phyloP scores from a whole-genome alignment of 352 stramenopile species.

The Phytophthora cryptogea region DNA sequence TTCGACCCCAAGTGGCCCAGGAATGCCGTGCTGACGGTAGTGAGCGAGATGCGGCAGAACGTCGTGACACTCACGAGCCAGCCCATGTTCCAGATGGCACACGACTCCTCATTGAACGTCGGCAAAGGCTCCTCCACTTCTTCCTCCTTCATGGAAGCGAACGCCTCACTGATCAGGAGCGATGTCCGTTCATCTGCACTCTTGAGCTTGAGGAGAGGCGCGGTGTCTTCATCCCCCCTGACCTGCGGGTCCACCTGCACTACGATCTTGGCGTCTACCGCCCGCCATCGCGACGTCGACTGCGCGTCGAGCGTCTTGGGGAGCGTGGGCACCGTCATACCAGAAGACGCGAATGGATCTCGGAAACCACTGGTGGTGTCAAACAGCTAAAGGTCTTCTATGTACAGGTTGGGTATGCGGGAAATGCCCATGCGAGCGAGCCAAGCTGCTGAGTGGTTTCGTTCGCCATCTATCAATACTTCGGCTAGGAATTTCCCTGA shows the following conservation, averaged over 20 bases:
- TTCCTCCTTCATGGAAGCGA: slow-evolving; percentile 24
- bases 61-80: slow-evolving; percentile 85
- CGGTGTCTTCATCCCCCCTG: slow-evolving; percentile 1
- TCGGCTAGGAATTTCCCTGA: not conserved
- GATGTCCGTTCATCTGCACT: slow-evolving; percentile 22
- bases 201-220: slow-evolving; percentile 10
- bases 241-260: slow-evolving; percentile 18
- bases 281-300: slow-evolving; percentile 16
- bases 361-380: not conserved
- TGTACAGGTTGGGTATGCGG: not conserved
- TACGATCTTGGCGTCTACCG: slow-evolving; percentile 14
- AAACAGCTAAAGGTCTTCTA: slow-evolving; percentile 2
- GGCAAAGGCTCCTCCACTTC: slow-evolving; percentile 29
- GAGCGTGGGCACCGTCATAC: slow-evolving; percentile 23
- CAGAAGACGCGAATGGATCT: not conserved
- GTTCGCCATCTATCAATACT: slow-evolving; percentile 22
- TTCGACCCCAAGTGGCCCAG: slow-evolving; percentile 79
- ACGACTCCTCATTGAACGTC: slow-evolving; percentile 55
- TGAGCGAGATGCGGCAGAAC: slow-evolving; percentile 78
- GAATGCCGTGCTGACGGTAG: slow-evolving; percentile 79
- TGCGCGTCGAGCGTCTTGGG: slow-evolving; percentile 19
- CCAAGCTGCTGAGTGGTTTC: slow-evolving; percentile 12
- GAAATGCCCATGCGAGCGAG: slow-evolving; percentile 25
- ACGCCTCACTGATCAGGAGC: slow-evolving; percentile 14
- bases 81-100: slow-evolving; percentile 80